Evolutionary conservation across 225 moss, liverwort and hornwort species (phyloP), one percentile per base, ranked within the genome.

Genomic region (Straminergon stramineum): DNA sequence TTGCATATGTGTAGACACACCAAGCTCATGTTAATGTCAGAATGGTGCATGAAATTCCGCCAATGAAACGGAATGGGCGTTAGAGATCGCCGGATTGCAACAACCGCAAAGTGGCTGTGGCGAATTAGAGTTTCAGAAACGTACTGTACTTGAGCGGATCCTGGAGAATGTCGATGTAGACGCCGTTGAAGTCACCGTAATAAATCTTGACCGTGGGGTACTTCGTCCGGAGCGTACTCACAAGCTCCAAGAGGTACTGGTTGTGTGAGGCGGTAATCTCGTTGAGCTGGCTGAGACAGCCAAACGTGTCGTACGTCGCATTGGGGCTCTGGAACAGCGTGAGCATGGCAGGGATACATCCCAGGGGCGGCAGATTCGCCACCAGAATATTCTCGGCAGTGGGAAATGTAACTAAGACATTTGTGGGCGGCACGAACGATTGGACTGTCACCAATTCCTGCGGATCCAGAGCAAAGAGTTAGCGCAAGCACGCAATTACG

Each of bases 311-410:
- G 37, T 95, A 95, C 16, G 32, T 82, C 16, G 91, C 87, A 10
- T 66, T 64, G 6, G 92, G 67, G 51, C 67, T 88, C 53, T 92
- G 91, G 64, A 65, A 90, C 86, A 89, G 74, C 24, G 95, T 95
- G 84, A 96, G 92, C 90, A 96, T 87, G 58, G 95, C 93, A 3
- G 95, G 92, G 5, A 88, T 90, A 83, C 95, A 96, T 20, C 95
- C 95, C 65, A 96, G 73, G 11, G 95, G 95, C 37, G 90, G 95
- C 66, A 95, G 79, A 88, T 92, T 93, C 48, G 82, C 90, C 64
- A 93, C 93, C 53, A 96, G 27, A 68, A 95, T 92, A 74, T 88
- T 85, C 26, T 91, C 51, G 15, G 89, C 89, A 23, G 82, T 52
- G 35, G 91, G 91, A 32, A 92, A 87, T 60, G 37, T 5, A 32